These are phyloP conservation scores for Lachancea quebecensis DNA, from an alignment of 805 yeast species.

Conservation along the genomic window DNA sequence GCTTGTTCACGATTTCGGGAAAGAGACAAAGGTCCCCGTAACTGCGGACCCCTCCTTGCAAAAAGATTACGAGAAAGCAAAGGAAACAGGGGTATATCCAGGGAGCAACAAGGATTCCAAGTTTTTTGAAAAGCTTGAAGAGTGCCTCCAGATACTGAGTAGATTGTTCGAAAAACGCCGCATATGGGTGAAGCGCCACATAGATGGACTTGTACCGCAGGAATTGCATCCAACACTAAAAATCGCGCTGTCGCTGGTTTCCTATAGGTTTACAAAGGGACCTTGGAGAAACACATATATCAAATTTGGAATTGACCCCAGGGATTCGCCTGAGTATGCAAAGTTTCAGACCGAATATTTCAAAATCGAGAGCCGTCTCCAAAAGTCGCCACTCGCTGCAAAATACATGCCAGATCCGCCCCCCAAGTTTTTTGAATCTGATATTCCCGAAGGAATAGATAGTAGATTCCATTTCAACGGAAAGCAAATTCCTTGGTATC, in stretches of 20 bases:
- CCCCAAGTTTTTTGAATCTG: conserved; percentile 28
- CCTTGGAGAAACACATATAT: conserved; percentile 92
- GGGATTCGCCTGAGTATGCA: conserved; percentile 45
- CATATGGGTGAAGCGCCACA: conserved; percentile 75
- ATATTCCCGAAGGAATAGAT: conserved; percentile 34
- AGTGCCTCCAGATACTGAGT: conserved; percentile 28
- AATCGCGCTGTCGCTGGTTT: conserved; percentile 76
- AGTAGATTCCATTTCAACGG: conserved; percentile 65
- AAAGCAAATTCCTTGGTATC: conserved; percentile 53
- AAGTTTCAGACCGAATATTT: conserved; percentile 82
- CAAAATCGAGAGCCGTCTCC: conserved; percentile 31
- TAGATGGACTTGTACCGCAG: conserved; percentile 47
- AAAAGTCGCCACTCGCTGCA: conserved; percentile 21
- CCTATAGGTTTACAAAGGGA: conserved; percentile 78
- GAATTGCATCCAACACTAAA: conserved; percentile 42
- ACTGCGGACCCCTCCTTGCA: conserved; percentile 45
- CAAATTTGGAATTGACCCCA: conserved; percentile 73
- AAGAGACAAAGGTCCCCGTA: conserved; percentile 40
- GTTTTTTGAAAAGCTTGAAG: conserved; percentile 26
- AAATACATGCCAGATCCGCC: conserved; percentile 30
- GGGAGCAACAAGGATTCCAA: conserved; percentile 30
- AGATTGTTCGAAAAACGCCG: conserved; percentile 64
- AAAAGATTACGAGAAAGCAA: conserved; percentile 37
- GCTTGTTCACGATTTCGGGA: conserved; percentile 39
- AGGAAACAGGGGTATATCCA: conserved; percentile 27